Evolutionary conservation across 2,329 filamentous ascomycete species (phyloP).

Genomic region (Clonostachys byssicola): DNA sequence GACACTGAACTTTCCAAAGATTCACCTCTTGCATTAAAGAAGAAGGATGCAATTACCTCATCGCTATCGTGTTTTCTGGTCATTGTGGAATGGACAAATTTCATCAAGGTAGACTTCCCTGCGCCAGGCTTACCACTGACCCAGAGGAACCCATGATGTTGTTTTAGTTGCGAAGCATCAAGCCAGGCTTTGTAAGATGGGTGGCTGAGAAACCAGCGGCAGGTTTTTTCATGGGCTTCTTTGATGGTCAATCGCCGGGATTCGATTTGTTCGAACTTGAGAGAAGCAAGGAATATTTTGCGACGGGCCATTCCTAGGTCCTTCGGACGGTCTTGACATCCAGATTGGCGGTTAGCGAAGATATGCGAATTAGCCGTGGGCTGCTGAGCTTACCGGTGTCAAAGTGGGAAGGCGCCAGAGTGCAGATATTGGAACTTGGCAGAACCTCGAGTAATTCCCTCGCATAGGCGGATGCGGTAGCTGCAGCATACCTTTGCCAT

Average conservation of each 20-base stretch:
- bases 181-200: slow-evolving; percentile 6
- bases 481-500: slow-evolving; percentile 28
- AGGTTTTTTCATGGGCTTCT: slow-evolving; percentile 8
- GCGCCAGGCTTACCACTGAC: slow-evolving; percentile 2
- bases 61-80: background rate
- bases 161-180: background rate
- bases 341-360: background rate
- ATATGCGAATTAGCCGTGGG: too few species aligned
- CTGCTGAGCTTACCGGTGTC: too few species aligned
- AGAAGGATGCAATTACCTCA: slow-evolving; percentile 1
- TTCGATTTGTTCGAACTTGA: slow-evolving; percentile 8
- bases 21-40: slow-evolving; percentile 29
- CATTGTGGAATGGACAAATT: background rate
- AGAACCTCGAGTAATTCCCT: slow-evolving; percentile 2
- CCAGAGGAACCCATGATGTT: slow-evolving; percentile 3
- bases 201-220: slow-evolving; percentile 8
- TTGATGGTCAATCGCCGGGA: slow-evolving; percentile 5
- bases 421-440: background rate
- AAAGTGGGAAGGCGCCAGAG: too few species aligned
- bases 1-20: slow-evolving; percentile 34
- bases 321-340: background rate
- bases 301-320: background rate
- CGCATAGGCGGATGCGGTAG: slow-evolving; percentile 16
- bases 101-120: slow-evolving; percentile 7
- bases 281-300: slow-evolving; percentile 2